Percentiles rank a stretch among this genome's conserved stretches.
Conservation (phyloP, 2,329 filamentous ascomycete species). For the Verticillium isaacii region DNA sequence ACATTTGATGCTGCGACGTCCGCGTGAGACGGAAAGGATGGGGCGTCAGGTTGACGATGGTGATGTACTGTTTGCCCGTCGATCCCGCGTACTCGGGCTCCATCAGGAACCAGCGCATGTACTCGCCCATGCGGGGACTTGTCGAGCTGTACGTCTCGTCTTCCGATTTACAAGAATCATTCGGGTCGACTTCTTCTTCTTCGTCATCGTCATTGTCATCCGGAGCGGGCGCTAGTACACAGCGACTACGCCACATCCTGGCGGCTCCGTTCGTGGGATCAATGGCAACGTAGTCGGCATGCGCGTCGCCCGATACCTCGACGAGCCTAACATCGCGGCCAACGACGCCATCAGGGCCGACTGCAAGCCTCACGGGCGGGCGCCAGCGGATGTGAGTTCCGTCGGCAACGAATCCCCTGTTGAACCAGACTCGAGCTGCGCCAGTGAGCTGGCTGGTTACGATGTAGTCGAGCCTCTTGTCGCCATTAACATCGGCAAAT, state of each 20-base stretch:
- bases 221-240: not conserved
- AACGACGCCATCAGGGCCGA: not conserved
- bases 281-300: not conserved
- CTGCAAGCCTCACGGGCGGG: not conserved
- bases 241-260: not conserved
- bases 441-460: not conserved
- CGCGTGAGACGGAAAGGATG: slow-evolving; percentile 20
- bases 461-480: not conserved
- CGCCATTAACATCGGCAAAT: not conserved
- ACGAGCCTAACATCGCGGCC: not conserved
- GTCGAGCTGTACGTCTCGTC: not conserved
- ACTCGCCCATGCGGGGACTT: not conserved
- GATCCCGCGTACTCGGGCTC: not conserved
- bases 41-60: slow-evolving; percentile 28
- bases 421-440: no score
- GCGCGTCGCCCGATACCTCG: not conserved
- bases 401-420: not conserved
- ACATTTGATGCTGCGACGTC: slow-evolving; percentile 25
- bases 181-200: not conserved
- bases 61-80: slow-evolving; percentile 20
- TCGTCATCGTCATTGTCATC: not conserved
- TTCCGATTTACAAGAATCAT: not conserved
- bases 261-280: not conserved
- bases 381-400: not conserved
- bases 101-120: slow-evolving; percentile 5